Evolutionary conservation across 148 eudicot genomes (phyloP), one percentile per base, ranked within the genome.

Genomic region (Chenopodium formosanum): DNA sequence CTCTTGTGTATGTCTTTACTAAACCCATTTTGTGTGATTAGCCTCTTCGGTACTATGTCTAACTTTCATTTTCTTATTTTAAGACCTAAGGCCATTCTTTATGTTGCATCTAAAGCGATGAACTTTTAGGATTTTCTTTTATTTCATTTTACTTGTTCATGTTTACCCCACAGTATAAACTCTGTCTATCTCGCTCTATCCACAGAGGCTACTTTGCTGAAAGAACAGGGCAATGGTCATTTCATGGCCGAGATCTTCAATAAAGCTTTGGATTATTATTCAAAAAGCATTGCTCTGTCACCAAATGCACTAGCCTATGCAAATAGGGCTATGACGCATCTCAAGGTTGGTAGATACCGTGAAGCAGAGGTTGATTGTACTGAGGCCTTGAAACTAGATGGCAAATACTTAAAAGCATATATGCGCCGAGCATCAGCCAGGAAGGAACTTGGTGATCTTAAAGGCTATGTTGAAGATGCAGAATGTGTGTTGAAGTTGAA

Each of bases 311-410:
- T 91, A 63, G 90, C 94, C 74, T 89, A 91, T 89, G 97, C 91
- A 40, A 91, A 94, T 80, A 90, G 98, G 22, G 98, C 97, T 82
- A 94, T 92, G 97, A 91, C 94, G 50, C 92, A 90, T 86, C 86
- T 92, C 40, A 90, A 92, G 84, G 80, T 90, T 63, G 90, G 74
- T 84, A 94, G 94, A 82, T 92, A 88, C 69, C 85, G 67, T 83
- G 97, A 92, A 78, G 97, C 94, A 25, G 98, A 94, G 85, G 87
- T 86, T 80, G 95, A 94, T 83, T 92, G 98, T 83, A 88, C 95
- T 5, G 95, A 92, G 90, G 95, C 98, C 77, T 86, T 92, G 71
- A 88, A 90, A 81, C 79, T 94, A 81, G 98, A 94, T 88, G 95
- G 87, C 76, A 90, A 91, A 7, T 91, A 92, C 88, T 85, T 91